Conservation (phyloP, 768 basidiomycete genomes). For the Coprinopsis sp. region DNA sequence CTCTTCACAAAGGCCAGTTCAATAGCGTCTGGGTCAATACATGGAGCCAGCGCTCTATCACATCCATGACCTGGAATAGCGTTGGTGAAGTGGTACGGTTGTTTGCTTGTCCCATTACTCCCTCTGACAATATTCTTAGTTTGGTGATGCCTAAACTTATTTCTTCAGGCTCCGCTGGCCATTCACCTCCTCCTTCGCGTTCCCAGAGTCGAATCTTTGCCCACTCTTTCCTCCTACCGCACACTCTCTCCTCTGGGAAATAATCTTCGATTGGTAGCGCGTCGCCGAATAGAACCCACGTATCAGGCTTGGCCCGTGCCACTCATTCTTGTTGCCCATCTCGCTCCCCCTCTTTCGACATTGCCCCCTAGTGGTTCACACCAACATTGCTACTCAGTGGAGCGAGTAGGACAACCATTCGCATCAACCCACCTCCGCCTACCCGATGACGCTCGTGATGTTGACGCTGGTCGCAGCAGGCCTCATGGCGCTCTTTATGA, state of each 20-base stretch:
- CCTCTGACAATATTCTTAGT: conserved; percentile 29
- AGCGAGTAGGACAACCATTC: conserved; percentile 92
- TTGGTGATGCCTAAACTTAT: conserved; percentile 77
- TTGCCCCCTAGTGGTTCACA: conserved; percentile 69
- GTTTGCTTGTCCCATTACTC: background rate
- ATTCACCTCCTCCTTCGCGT: conserved; percentile 75
- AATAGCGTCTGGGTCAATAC: conserved; percentile 74
- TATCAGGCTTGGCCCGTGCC: conserved; percentile 75
- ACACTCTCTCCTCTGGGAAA: conserved; percentile 81
- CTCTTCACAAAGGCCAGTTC: conserved; percentile 81
- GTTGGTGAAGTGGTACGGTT: conserved; percentile 69
- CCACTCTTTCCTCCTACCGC: conserved; percentile 67
- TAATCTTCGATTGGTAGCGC: conserved; percentile 88
- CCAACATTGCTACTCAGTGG: conserved; percentile 57
- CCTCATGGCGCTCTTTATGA: conserved; percentile 17
- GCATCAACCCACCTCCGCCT: conserved; percentile 69
- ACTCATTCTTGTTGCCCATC: conserved; percentile 77
- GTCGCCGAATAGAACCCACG: conserved; percentile 81
- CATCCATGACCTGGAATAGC: conserved; percentile 58
- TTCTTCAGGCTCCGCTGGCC: conserved; percentile 89
- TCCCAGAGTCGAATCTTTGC: conserved; percentile 68
- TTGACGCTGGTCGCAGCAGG: conserved; percentile 71
- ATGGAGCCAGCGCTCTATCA: conserved; percentile 66
- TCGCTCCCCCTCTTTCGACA: conserved; percentile 82
- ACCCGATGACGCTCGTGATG: conserved; percentile 83